These are phyloP conservation scores for Neofusicoccum parvum DNA, from an alignment of 2,329 filamentous ascomycete species.

Conservation along the genomic window DNA sequence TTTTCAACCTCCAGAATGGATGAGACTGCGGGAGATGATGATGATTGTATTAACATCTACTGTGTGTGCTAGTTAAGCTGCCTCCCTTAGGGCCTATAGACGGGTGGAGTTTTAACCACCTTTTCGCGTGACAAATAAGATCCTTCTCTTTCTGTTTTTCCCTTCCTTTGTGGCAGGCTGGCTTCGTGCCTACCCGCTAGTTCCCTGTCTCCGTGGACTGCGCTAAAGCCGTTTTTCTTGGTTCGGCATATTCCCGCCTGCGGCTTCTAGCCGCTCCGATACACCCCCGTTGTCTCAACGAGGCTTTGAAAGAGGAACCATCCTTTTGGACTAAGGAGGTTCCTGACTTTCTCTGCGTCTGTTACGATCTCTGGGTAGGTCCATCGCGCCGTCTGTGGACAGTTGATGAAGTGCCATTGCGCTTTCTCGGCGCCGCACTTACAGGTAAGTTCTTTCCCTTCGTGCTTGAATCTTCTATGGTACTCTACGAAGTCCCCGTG, in stretches of 20 bases:
- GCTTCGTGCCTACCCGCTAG: no score
- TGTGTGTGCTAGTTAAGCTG: neutral
- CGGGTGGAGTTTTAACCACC: neutral
- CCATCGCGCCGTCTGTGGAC: neutral
- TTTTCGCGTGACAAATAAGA: neutral
- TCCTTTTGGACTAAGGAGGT: neutral
- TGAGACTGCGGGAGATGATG: no score
- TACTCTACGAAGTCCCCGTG: neutral
- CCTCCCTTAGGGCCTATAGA: neutral
- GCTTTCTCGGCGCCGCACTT: neutral
- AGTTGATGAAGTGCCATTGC: neutral
- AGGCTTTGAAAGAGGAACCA: slow-evolving; percentile 4
- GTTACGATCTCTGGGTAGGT: neutral
- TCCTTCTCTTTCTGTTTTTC: no score
- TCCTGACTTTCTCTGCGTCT: neutral
- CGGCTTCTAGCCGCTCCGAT: neutral
- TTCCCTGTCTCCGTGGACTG: no score
- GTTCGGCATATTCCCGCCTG: no score
- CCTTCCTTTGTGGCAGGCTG: no score
- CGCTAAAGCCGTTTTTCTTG: no score
- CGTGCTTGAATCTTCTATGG: neutral
- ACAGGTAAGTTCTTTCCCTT: neutral
- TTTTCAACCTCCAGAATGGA: no score
- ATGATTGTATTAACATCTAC: no score
- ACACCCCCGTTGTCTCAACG: neutral